Base-by-base conservation (phyloP, 768 basidiomycete species). In the Naganishia vishniacii region DNA sequence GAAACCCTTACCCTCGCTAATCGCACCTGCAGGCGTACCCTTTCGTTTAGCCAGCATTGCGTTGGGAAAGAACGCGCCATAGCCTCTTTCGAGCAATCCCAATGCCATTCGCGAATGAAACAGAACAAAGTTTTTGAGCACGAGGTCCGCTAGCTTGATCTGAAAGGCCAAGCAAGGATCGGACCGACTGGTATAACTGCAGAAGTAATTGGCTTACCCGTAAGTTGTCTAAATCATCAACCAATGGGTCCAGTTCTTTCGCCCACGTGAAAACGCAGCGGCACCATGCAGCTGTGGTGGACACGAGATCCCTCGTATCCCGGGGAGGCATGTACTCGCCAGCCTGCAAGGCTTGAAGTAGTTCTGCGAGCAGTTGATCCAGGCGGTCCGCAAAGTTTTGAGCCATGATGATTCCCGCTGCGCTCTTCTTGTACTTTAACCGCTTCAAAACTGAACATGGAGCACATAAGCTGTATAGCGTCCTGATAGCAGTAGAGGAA, bases 41-140 rank as follows among this genome's bases (percentile, higher is more conserved):
- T 56, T 34, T 9, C 34, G 32, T 11, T 18, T 37, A 13, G 37
- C n/a, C 1, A 40, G 26, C 13, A 56, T 15, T 16, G 53, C 37
- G 3, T 56, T 26, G 20, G 53, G 53, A 26, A 37, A 56, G 8
- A 56, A 37, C n/a, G 53, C 53, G 11, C 5, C 23, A 25, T 40
- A 56, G 5, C 53, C 53, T 25, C 53, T 56, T 56, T 56, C 53
- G 34, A 56, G 37, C 34, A 56, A 37, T 9, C 11, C 32, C 2
- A 56, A 20, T 13, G 11, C 20, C 53, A 56, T 56, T 11, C 53
- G 53, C 34, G 53, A 40, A 41, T 56, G 53, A 6, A 56, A 26
- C 18, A 56, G 31, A 2, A 56, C 53, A 23, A 56, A 29, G 34
- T 56, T 25, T 26, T 56, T 37, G 20, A 56, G 53, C 53, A 56